These are phyloP conservation scores for Xylaria sp. DNA, from an alignment of 2,329 filamentous ascomycete species.

Conservation along the genomic window DNA sequence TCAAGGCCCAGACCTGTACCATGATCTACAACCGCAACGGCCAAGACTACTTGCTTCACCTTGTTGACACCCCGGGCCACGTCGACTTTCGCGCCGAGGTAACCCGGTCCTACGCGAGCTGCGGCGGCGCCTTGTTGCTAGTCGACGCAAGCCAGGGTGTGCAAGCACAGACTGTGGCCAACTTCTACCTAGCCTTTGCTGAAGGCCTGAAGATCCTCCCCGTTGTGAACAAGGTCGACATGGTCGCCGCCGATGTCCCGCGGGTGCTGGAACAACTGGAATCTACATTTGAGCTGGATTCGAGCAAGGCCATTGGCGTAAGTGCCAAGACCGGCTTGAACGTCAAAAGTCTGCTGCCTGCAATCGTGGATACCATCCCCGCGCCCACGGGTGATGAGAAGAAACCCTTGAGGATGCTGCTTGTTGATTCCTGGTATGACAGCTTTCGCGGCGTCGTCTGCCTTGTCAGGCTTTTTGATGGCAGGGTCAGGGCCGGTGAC, in stretches of 20 bases:
- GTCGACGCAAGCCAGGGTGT: slow-evolving; percentile 97
- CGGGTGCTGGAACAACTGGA: slow-evolving; percentile 88
- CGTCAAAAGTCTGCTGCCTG: slow-evolving; percentile 83
- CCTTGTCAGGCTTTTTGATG: slow-evolving; percentile 91
- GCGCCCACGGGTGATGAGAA: slow-evolving; percentile 77
- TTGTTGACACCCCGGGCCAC: slow-evolving; percentile 97
- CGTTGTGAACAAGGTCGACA: slow-evolving; percentile 96
- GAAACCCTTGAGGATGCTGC: slow-evolving; percentile 82
- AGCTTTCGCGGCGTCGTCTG: slow-evolving; percentile 94
- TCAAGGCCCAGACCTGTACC: slow-evolving; percentile 97
- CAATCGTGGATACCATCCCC: slow-evolving; percentile 86
- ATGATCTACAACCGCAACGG: slow-evolving; percentile 94
- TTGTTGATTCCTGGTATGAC: slow-evolving; percentile 99
- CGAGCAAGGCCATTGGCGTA: slow-evolving; percentile 75
- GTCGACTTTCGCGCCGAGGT: slow-evolving; percentile 98
- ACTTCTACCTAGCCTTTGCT: slow-evolving; percentile 97
- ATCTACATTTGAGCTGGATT: slow-evolving; percentile 87
- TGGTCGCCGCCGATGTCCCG: slow-evolving; percentile 87
- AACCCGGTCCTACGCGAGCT: slow-evolving; percentile 93
- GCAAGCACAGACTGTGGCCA: slow-evolving; percentile 97
- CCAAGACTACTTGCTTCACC: slow-evolving; percentile 89
- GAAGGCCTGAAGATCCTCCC: slow-evolving; percentile 88
- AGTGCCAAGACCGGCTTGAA: slow-evolving; percentile 96
- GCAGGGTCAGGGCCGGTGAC: slow-evolving; percentile 83
- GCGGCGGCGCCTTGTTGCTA: slow-evolving; percentile 89